These are phyloP conservation scores for Simplicillium sp. DNA, from an alignment of 2,329 filamentous ascomycete species.

Conservation along the genomic window DNA sequence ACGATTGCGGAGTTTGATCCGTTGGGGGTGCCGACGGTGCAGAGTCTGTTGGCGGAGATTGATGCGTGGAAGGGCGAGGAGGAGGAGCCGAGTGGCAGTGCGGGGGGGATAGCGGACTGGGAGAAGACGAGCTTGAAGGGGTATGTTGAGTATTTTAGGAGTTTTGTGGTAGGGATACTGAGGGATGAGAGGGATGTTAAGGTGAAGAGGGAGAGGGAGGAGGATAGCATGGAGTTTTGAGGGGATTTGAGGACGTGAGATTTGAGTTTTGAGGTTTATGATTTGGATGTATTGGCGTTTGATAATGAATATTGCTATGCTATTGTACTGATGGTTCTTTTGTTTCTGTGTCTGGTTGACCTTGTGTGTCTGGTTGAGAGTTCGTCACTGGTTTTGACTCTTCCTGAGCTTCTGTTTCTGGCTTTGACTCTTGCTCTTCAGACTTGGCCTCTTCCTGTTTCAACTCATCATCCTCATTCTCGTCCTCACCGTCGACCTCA, in stretches of 20 bases:
- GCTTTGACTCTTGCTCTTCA: conserved; percentile 18
- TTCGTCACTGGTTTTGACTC: conserved; percentile 5
- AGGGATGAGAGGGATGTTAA: conserved; percentile 58
- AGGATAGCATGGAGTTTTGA: conserved; percentile 44
- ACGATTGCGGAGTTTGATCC: conserved; percentile 79
- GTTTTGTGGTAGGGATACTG: conserved; percentile 68
- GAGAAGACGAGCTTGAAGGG: conserved; percentile 94
- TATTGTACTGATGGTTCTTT: not conserved
- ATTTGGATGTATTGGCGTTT: conserved; percentile 1
- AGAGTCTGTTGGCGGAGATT: conserved; percentile 72
- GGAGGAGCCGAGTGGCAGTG: conserved; percentile 25
- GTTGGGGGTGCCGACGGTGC: conserved; percentile 79
- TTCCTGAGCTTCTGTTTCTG: conserved; percentile 14
- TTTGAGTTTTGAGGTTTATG: no score
- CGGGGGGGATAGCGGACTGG: conserved; percentile 61
- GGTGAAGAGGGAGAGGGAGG: conserved; percentile 48
- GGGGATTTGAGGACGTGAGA: no score
- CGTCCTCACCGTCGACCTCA: conserved; percentile 11
- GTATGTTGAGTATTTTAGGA: conserved; percentile 82
- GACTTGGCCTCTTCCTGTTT: conserved; percentile 15
- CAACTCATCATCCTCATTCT: conserved; percentile 12
- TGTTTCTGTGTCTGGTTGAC: conserved; percentile 4
- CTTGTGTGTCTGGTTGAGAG: conserved; percentile 5
- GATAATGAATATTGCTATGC: not conserved
- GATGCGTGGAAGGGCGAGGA: conserved; percentile 60